Evolutionary conservation across 2,329 filamentous ascomycete genomes (phyloP).

Genomic region (Trichophyton equinum): DNA sequence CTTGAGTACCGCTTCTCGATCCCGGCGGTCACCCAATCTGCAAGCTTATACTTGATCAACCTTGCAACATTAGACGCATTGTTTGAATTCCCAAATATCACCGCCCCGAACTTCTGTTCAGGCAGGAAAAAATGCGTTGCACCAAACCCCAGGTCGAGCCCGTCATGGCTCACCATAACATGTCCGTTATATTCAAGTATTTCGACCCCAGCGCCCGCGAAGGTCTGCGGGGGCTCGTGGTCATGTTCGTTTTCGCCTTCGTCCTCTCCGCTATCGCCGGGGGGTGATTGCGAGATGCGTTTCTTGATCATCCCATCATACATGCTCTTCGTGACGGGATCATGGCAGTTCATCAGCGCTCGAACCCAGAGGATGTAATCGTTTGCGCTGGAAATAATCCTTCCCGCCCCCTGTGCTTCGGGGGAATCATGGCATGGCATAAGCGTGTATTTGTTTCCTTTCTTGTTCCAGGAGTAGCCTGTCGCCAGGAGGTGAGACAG

Average conservation of each 20-base stretch:
- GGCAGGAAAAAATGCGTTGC: neutral
- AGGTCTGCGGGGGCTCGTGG: slow-evolving; percentile 13
- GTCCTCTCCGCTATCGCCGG: neutral
- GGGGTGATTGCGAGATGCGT: slow-evolving; percentile 16
- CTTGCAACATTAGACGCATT: neutral
- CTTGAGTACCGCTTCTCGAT: slow-evolving; percentile 1
- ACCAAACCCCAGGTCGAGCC: neutral
- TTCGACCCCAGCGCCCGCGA: slow-evolving; percentile 5
- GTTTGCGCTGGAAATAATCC: slow-evolving; percentile 25
- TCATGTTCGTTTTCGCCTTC: slow-evolving; percentile 7
- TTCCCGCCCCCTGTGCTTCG: slow-evolving; percentile 33
- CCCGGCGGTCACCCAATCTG: slow-evolving; percentile 17
- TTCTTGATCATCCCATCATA: slow-evolving; percentile 17
- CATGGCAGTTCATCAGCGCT: slow-evolving; percentile 20
- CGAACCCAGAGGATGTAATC: slow-evolving; percentile 23
- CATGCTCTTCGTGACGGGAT: slow-evolving; percentile 16
- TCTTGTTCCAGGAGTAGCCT: slow-evolving; percentile 33
- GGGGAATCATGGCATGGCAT: slow-evolving; percentile 18
- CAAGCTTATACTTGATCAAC: slow-evolving; percentile 7
- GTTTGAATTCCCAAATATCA: neutral
- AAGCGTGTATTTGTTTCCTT: slow-evolving; percentile 12
- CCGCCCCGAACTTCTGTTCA: neutral
- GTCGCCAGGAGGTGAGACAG: slow-evolving; percentile 27
- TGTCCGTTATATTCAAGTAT: slow-evolving; percentile 6
- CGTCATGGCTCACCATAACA: slow-evolving; percentile 8